phyloP scores from a whole-genome alignment of 768 basidiomycete species.

The Chalciporus pseudorubinellus region DNA sequence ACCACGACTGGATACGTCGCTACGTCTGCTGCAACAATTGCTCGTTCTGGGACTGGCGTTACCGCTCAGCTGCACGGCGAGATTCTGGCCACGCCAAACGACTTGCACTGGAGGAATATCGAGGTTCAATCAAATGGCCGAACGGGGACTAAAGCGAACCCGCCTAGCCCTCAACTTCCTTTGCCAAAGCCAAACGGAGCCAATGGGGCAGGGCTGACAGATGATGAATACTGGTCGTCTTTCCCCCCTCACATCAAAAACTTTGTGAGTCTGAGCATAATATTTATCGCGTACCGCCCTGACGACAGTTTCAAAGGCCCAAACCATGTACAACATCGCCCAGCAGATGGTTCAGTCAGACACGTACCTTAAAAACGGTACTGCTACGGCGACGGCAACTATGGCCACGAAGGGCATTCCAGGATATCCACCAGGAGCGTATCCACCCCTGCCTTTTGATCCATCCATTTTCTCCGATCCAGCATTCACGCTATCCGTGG shows the following conservation, averaged over 20 bases:
- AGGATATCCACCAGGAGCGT: slow-evolving; percentile 42
- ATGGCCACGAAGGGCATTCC: slow-evolving; percentile 35
- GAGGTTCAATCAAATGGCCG: slow-evolving; percentile 29
- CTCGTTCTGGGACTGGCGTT: slow-evolving; percentile 31
- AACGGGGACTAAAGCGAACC: slow-evolving; percentile 24
- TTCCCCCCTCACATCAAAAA: slow-evolving; percentile 66
- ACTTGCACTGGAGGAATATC: slow-evolving; percentile 50
- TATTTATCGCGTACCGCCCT: slow-evolving; percentile 24
- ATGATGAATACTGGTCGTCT: slow-evolving; percentile 69
- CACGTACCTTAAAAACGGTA: slow-evolving; percentile 36
- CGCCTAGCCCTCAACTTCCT: slow-evolving; percentile 13
- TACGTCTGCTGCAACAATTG: slow-evolving; percentile 32
- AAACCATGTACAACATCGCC: slow-evolving; percentile 67
- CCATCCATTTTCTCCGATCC: slow-evolving; percentile 54
- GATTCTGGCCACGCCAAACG: slow-evolving; percentile 57
- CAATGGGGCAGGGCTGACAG: slow-evolving; percentile 31
- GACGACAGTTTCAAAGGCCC: slow-evolving; percentile 43
- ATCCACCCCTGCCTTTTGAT: slow-evolving; percentile 46
- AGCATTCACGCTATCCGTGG: slow-evolving; percentile 49
- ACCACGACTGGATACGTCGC: slow-evolving; percentile 46
- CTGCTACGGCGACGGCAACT: slow-evolving; percentile 28
- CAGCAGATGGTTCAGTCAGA: slow-evolving; percentile 59
- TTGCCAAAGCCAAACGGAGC: slow-evolving; percentile 25
- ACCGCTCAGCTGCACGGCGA: slow-evolving; percentile 52
- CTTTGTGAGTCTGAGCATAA: slow-evolving; percentile 51